phyloP scores from a whole-genome alignment of 202 grass and related monocot genomes.

The Dendrocalamus latiflorus region DNA sequence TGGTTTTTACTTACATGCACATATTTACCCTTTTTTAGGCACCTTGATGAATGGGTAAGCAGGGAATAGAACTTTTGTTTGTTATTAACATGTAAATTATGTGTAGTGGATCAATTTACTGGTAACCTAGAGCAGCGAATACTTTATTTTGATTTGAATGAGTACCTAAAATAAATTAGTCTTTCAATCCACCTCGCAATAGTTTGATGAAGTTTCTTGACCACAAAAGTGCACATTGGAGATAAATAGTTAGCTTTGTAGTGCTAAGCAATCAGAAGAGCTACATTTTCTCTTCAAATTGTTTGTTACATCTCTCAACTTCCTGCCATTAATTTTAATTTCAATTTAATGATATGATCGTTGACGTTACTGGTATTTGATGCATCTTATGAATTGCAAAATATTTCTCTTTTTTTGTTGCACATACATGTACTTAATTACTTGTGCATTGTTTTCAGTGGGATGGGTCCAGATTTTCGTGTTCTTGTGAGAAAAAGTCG shows the following conservation, averaged over 20 bases:
- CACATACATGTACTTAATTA: neutral
- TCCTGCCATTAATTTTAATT: neutral
- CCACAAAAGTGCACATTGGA: neutral
- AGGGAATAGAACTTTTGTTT: too few species aligned
- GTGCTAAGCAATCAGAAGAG: neutral
- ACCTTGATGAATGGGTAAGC: too few species aligned
- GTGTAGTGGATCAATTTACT: neutral
- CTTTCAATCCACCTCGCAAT: neutral
- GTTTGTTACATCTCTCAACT: neutral
- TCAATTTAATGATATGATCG: neutral
- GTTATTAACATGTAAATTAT: too few species aligned
- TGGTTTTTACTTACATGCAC: neutral
- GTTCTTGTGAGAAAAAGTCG: constrained; percentile 97
- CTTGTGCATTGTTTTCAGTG: constrained; percentile 50
- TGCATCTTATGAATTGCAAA: neutral
- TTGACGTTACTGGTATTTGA: neutral
- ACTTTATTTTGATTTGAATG: neutral
- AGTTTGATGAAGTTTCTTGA: neutral
- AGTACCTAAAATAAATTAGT: neutral
- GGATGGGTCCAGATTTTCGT: constrained; percentile 96
- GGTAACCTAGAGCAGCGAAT: neutral
- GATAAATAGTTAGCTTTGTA: neutral
- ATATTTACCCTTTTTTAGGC: neutral
- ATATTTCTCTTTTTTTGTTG: neutral
- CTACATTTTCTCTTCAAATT: neutral